These are phyloP conservation scores for Sphaerobolus stellatus DNA, from an alignment of 1,284 basidiomycete species.

Conservation along the genomic window DNA sequence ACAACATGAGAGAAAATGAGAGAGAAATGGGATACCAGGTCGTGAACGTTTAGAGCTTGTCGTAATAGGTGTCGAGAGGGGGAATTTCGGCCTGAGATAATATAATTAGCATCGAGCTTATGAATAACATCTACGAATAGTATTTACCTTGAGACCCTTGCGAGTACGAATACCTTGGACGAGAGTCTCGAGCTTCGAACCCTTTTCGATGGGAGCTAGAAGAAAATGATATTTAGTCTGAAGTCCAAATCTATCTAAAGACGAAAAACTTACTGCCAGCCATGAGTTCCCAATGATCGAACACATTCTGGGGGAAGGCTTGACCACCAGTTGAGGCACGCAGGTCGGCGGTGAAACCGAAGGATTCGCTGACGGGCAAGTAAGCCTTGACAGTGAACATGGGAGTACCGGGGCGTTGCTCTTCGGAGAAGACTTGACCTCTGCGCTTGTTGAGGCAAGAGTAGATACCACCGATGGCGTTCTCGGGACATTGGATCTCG, in stretches of 20 bases:
- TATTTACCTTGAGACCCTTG: conserved; percentile 86
- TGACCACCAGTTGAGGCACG: conserved; percentile 93
- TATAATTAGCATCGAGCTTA: conserved; percentile 10
- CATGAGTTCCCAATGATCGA: conserved; percentile 91
- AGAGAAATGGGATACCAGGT: background rate
- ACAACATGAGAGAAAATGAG: background rate
- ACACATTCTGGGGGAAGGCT: conserved; percentile 96
- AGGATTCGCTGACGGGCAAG: conserved; percentile 95
- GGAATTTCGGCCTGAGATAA: conserved; percentile 75
- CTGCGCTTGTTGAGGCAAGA: conserved; percentile 93
- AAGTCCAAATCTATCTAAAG: background rate
- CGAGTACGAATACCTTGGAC: conserved; percentile 82
- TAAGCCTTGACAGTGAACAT: conserved; percentile 99
- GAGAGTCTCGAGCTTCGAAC: conserved; percentile 87
- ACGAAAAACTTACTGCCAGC: conserved; percentile 60
- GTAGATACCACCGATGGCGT: conserved; percentile 99
- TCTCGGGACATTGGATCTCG: conserved; percentile 98
- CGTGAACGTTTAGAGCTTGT: conserved; percentile 58
- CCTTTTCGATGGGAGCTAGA: conserved; percentile 76
- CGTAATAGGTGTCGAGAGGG: conserved; percentile 84
- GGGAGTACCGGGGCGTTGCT: conserved; percentile 95
- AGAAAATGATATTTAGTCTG: conserved; percentile 12
- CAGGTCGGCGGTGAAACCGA: conserved; percentile 98
- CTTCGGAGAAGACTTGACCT: conserved; percentile 98
- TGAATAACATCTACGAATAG: background rate